These are phyloP conservation scores for Fraxinus velutina DNA, from an alignment of 305 asterid genomes.

Conservation along the genomic window DNA sequence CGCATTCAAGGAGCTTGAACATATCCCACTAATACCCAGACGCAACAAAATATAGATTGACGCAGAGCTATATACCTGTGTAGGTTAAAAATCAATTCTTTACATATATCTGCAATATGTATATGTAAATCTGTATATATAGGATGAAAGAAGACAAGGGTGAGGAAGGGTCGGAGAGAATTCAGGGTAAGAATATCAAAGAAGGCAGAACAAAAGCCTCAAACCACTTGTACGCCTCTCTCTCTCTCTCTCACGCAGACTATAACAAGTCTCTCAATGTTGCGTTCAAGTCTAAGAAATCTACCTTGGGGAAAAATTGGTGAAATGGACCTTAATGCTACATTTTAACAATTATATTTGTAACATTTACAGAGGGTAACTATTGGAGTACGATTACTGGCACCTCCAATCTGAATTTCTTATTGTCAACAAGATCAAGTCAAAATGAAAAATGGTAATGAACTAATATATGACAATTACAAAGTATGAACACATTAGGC, in stretches of 20 bases:
- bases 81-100: slow-evolving; percentile 2
- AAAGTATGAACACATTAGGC: background rate
- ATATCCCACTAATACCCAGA: background rate
- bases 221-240: slow-evolving; percentile 18
- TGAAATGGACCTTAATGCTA: background rate
- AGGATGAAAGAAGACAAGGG: slow-evolving; percentile 13
- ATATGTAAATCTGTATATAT: background rate
- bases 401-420: background rate
- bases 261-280: background rate
- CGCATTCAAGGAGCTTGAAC: slow-evolving; percentile 7
- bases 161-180: slow-evolving; percentile 38
- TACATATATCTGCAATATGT: slow-evolving; percentile 5
- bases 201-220: slow-evolving; percentile 31
- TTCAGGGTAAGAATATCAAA: slow-evolving; percentile 37
- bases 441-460: background rate
- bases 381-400: background rate
- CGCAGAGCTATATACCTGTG: background rate
- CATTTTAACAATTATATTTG: background rate
- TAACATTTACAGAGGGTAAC: background rate
- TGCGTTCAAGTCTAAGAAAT: background rate
- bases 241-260: background rate
- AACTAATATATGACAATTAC: background rate
- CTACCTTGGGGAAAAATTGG: background rate
- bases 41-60: slow-evolving; percentile 11
- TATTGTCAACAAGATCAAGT: background rate